Evolutionary conservation across 495 filamentous ascomycete species (phyloP).

Genomic region (Tricharina praecox): DNA sequence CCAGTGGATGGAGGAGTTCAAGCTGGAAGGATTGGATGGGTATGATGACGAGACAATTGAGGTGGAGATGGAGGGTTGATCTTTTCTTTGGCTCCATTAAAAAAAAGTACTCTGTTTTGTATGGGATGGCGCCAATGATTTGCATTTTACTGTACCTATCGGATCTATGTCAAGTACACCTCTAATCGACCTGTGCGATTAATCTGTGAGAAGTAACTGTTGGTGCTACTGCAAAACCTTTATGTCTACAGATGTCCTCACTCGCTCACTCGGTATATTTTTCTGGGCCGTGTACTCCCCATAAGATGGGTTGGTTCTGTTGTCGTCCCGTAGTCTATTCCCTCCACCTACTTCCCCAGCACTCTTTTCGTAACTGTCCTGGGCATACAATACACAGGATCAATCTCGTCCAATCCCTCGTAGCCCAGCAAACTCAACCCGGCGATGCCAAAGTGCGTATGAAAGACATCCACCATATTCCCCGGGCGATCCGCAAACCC

Average conservation of each 20-base stretch:
- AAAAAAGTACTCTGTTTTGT: background rate
- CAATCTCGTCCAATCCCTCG: slow-evolving; percentile 60
- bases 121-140: background rate
- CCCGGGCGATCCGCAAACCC: slow-evolving; percentile 82
- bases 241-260: too few species aligned
- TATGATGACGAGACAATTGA: slow-evolving; percentile 32
- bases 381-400: slow-evolving; percentile 80
- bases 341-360: slow-evolving; percentile 29
- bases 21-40: slow-evolving; percentile 85
- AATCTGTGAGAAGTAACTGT: too few species aligned
- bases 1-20: slow-evolving; percentile 91
- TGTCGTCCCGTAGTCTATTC: too few species aligned
- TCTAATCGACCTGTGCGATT: too few species aligned
- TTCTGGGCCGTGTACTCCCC: too few species aligned
- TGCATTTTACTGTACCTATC: background rate
- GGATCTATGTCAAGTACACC: too few species aligned
- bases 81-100: background rate
- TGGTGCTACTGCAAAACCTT: too few species aligned
- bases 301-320: too few species aligned
- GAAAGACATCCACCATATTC: slow-evolving; percentile 93
- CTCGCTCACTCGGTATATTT: too few species aligned
- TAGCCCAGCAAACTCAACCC: slow-evolving; percentile 69
- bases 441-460: slow-evolving; percentile 76
- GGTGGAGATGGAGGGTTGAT: slow-evolving; percentile 23
- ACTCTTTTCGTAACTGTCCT: slow-evolving; percentile 43